Evolutionary conservation across 257 asterid species (phyloP).

Genomic region (Oldenlandia corymbosa): DNA sequence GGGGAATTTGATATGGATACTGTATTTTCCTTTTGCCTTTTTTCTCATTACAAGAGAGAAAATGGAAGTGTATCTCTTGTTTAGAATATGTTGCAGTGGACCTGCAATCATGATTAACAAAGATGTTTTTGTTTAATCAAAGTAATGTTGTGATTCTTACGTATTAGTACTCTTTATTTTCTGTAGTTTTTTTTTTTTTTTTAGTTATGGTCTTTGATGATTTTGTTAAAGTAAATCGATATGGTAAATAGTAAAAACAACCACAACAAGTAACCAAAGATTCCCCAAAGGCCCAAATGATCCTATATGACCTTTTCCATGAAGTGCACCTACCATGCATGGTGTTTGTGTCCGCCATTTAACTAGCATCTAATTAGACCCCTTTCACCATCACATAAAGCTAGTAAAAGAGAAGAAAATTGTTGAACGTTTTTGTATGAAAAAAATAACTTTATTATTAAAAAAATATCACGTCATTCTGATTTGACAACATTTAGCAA

Average conservation of each 20-base stretch:
- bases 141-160: slow-evolving; percentile 41
- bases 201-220: background rate
- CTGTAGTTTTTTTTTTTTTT: slow-evolving; percentile 8
- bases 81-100: slow-evolving; percentile 54
- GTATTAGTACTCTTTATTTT: slow-evolving; percentile 16
- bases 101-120: slow-evolving; percentile 46
- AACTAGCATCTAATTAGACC: slow-evolving; percentile 41
- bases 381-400: slow-evolving; percentile 34
- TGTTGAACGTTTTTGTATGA: slow-evolving; percentile 1
- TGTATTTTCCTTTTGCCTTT: slow-evolving; percentile 8
- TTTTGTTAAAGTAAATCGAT: slow-evolving; percentile 12
- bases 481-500: background rate
- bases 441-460: background rate
- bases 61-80: slow-evolving; percentile 46
- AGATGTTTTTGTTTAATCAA: slow-evolving; percentile 42
- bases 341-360: slow-evolving; percentile 71
- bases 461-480: background rate
- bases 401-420: background rate
- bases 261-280: slow-evolving; percentile 45
- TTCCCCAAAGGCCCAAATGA: slow-evolving; percentile 42
- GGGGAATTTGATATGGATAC: slow-evolving; percentile 44
- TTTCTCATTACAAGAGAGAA: slow-evolving; percentile 9
- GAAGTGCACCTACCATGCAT: slow-evolving; percentile 63
- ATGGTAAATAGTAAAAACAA: slow-evolving; percentile 19
- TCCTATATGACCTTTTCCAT: slow-evolving; percentile 34